A percentile compares a stretch with the other conserved stretches of the same genome.
Conservation (phyloP, 139 green algal genomes). For the Chlamydomonas sphaeroides region DNA sequence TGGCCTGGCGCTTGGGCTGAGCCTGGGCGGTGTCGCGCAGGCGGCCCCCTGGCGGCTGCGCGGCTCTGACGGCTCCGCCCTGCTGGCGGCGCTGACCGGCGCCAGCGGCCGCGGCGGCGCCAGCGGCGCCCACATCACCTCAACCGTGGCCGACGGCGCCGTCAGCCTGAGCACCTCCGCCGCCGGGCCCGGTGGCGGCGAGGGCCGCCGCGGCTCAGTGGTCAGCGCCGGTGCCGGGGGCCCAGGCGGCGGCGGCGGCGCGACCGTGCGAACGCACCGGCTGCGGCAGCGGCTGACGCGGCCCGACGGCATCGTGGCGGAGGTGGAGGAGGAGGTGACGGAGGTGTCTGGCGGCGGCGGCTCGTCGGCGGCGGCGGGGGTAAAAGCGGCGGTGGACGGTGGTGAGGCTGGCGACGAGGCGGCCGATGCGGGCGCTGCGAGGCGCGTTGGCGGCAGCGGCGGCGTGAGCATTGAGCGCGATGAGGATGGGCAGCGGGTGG, state of each 20-base stretch:
- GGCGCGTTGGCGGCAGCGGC: no score
- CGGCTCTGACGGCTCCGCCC: no score
- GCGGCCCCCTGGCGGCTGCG: neutral
- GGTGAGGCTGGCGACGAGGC: no score
- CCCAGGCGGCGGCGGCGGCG: constrained; percentile 3
- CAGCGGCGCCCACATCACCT: neutral
- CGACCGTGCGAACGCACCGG: constrained; percentile 2
- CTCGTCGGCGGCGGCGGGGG: no score
- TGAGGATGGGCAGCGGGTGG: no score
- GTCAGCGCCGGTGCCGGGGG: neutral
- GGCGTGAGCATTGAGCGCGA: no score
- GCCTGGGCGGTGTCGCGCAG: no score
- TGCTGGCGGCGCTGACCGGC: no score
- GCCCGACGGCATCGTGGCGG: constrained; percentile 10
- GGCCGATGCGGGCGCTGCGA: no score
- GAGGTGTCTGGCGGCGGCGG: constrained; percentile 35
- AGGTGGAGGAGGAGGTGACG: constrained; percentile 31
- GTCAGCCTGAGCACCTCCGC: neutral
- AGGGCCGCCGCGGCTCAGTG: neutral
- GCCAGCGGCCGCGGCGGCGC: no score
- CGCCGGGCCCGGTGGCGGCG: no score
- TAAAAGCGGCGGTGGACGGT: no score
- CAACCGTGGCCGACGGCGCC: neutral
- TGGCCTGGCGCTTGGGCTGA: neutral
- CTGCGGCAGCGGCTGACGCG: constrained; percentile 9